These are phyloP conservation scores for Fusarium sp. DNA, from an alignment of 2,329 filamentous ascomycete species.

Conservation along the genomic window DNA sequence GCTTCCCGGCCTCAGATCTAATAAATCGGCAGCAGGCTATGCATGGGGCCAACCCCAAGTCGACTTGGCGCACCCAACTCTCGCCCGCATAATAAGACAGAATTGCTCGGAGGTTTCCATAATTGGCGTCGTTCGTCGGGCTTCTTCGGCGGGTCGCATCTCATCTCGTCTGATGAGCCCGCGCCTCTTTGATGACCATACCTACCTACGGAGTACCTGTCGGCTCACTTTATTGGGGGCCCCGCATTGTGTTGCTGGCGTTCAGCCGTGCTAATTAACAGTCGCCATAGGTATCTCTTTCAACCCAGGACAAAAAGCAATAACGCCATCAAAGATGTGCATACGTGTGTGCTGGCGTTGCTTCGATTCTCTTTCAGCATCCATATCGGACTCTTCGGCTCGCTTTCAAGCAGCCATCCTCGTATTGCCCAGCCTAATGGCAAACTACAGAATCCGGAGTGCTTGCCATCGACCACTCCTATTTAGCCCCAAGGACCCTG, in stretches of 20 bases:
- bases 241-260: background rate
- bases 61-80: background rate
- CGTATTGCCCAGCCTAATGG: background rate
- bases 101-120: constrained; percentile 17
- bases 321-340: background rate
- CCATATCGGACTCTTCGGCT: background rate
- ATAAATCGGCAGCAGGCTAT: background rate
- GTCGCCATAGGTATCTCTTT: background rate
- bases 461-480: background rate
- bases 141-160: constrained; percentile 6
- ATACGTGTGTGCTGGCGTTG: background rate
- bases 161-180: constrained; percentile 1
- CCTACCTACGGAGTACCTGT: background rate
- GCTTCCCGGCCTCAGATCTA: background rate
- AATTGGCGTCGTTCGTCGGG: constrained; percentile 1
- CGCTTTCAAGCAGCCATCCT: background rate
- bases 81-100: background rate
- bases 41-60: background rate
- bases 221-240: constrained; percentile 7
- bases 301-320: background rate
- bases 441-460: background rate
- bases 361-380: background rate
- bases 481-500: constrained; percentile 4
- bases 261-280: background rate
- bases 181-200: background rate